phyloP scores from a whole-genome alignment of 2,329 filamentous ascomycete species.

The Aspergillus pseudoviridinutans region DNA sequence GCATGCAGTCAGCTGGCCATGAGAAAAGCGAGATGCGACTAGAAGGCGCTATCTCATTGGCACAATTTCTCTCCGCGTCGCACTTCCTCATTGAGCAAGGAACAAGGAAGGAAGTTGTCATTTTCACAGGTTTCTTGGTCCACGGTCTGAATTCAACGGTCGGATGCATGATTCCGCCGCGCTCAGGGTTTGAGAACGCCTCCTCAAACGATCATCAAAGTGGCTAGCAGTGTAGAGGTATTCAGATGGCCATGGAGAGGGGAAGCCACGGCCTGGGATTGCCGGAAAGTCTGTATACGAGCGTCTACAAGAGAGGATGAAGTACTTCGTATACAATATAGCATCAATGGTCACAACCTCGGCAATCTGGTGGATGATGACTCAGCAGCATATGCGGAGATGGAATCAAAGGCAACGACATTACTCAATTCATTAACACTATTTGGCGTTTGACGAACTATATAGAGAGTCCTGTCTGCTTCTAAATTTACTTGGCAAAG shows the following conservation, averaged over 20 bases:
- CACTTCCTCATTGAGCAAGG: not conserved
- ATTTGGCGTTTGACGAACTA: not conserved
- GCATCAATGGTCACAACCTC: not conserved
- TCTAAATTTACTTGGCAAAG: not conserved
- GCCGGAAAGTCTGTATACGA: not conserved
- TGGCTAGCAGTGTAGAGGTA: not conserved
- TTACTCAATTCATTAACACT: not conserved
- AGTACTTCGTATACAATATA: not conserved
- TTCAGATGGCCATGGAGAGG: not conserved
- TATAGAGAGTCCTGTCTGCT: not conserved
- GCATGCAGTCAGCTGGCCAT: not conserved
- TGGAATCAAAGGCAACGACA: not conserved
- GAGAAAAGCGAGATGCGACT: not conserved
- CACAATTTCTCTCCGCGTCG: not conserved
- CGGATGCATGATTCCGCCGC: not conserved
- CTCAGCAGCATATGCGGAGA: not conserved
- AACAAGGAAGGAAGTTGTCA: too few relatives aligned
- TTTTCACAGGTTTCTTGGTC: not conserved
- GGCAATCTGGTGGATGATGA: not conserved
- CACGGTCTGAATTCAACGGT: too few relatives aligned
- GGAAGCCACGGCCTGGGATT: not conserved
- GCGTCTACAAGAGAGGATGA: not conserved
- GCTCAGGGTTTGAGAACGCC: not conserved
- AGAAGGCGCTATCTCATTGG: not conserved
- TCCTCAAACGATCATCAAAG: not conserved